Conservation (phyloP, 192 early-diverging fungal species). For the Coemansia sp. region DNA sequence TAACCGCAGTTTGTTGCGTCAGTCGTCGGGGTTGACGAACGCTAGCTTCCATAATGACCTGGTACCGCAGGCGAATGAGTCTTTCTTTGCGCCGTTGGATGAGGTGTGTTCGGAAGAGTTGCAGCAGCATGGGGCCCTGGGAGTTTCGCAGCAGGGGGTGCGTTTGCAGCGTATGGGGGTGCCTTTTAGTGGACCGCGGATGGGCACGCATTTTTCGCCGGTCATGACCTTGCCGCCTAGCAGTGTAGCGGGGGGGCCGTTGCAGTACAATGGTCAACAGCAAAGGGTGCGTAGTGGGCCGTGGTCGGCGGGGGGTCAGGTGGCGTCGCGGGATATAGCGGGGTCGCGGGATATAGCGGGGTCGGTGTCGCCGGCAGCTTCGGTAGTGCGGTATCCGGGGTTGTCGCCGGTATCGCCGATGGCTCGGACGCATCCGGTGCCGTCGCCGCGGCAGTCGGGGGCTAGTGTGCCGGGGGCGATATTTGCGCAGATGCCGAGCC, state of each 20-base stretch:
- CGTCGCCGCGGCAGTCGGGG: too few relatives aligned
- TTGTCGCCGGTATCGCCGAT: neutral
- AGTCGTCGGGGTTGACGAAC: slow-evolving; percentile 31
- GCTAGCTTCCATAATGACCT: slow-evolving; percentile 44
- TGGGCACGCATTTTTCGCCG: slow-evolving; percentile 34
- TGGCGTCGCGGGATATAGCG: too few relatives aligned
- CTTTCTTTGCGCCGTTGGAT: slow-evolving; percentile 47
- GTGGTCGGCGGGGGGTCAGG: neutral
- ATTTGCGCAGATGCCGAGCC: slow-evolving; percentile 43
- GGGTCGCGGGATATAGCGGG: neutral
- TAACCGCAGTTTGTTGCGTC: slow-evolving; percentile 32
- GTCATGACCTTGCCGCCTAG: slow-evolving; percentile 1
- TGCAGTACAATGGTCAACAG: slow-evolving; percentile 1
- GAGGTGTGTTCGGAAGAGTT: slow-evolving; percentile 35
- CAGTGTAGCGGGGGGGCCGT: neutral
- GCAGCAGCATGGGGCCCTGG: too few relatives aligned
- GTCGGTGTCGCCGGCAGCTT: neutral
- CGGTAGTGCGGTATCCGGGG: neutral
- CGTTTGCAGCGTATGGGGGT: too few relatives aligned
- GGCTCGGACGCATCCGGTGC: neutral
- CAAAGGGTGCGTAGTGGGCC: too few relatives aligned
- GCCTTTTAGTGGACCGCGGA: slow-evolving; percentile 2
- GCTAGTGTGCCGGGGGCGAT: slow-evolving; percentile 1
- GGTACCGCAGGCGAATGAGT: slow-evolving; percentile 39
- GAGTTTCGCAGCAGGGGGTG: too few relatives aligned